Base-by-base conservation (phyloP, 1,139 yeast genomes). In the Yamadazyma diospyri region DNA sequence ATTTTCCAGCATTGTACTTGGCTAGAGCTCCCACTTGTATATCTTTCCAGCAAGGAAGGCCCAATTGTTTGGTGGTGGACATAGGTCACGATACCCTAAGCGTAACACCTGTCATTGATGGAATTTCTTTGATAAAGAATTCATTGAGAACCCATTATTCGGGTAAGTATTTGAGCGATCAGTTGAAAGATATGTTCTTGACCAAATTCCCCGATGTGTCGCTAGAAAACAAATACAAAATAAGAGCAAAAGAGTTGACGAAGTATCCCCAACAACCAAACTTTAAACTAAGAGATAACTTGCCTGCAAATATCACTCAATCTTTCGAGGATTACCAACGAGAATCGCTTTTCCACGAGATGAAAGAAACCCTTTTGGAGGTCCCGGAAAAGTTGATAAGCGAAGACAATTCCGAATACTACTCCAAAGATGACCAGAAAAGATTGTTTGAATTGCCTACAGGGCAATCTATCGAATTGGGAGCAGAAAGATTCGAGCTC, bases 81-180 rank as follows among this genome's bases (percentile, higher is more conserved):
- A 63, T 89, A 27, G 98, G 99, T 2, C 94, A 88, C 50, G 89
- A 84, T 46, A 65, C 83, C 2, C 71, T 81, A 11, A 78, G 92
- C 35, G 95, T 84, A 2, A 84, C 96, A 1, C 97, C 99, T 0
- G 94, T 92, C 3, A 76, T 89, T 34, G 99, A 92, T 59, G 98
- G 98, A 4, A 75, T 92, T 53, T 85, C 94, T 28, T 66, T 92
- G 38, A 69, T 82, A 45, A 83, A 75, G 53, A 84, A 81, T 42
- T 76, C 85, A 4, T 69, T 76, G 61, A 74, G 81, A 42, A 81
- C 86, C 3, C 76, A 71, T 45, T 79, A 80, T 46, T 78, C 81
- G 1, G 94, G 94, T 10, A 62, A 57, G 29, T 82, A 67, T 43
- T 48, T 82, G 36, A 61, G 64, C 32, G 72, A 69, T 41, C 78